A percentile compares a stretch with the other conserved stretches of the same genome.
Evolutionary conservation across 2,329 filamentous ascomycete genomes (phyloP).

Genomic region (Rosellinia necatrix): DNA sequence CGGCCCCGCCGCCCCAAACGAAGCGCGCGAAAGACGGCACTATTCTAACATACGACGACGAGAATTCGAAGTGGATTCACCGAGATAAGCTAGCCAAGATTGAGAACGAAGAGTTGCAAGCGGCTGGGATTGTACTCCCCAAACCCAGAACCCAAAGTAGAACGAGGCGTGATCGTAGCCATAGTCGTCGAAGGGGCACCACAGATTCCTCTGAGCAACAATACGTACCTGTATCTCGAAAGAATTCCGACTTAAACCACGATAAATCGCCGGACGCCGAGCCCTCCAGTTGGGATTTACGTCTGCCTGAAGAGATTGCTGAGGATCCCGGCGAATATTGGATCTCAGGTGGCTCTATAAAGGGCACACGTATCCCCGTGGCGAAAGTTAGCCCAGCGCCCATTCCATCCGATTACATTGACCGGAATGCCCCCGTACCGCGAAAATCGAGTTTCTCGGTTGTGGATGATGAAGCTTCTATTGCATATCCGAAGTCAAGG

Average conservation of each 20-base stretch:
- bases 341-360: constrained; percentile 56
- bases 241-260: constrained; percentile 50
- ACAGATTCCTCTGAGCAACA: constrained; percentile 42
- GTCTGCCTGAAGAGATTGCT: constrained; percentile 78
- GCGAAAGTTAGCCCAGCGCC: constrained; percentile 79
- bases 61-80: constrained; percentile 82
- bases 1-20: constrained; percentile 16
- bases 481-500: constrained; percentile 65
- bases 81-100: constrained; percentile 82
- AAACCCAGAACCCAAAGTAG: constrained; percentile 58
- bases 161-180: constrained; percentile 50
- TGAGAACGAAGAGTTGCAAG: constrained; percentile 79
- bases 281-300: constrained; percentile 69
- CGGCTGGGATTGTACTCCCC: constrained; percentile 71
- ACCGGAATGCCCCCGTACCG: constrained; percentile 71
- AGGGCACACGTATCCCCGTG: constrained; percentile 83
- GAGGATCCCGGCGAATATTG: constrained; percentile 60
- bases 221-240: constrained; percentile 45
- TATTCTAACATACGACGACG: constrained; percentile 47
- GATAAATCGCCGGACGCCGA: constrained; percentile 47
- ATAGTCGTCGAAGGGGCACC: constrained; percentile 40
- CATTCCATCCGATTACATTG: constrained; percentile 71
- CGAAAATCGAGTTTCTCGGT: constrained; percentile 63
- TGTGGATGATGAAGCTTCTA: constrained; percentile 60
- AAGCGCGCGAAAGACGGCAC: constrained; percentile 41